These are phyloP conservation scores for Eucalyptus guilfoylei DNA, from an alignment of 345 rosid species.

Conservation along the genomic window DNA sequence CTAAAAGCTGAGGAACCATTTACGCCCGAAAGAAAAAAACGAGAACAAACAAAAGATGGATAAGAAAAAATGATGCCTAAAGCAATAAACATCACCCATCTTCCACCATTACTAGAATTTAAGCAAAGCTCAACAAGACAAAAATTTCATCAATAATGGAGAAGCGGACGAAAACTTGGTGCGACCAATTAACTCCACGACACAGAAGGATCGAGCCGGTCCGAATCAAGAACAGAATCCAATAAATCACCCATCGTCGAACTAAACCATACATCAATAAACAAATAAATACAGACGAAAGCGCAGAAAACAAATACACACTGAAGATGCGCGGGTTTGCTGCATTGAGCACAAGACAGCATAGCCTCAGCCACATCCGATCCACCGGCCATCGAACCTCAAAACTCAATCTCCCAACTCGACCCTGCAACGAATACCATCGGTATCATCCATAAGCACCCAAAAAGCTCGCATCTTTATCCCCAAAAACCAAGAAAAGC, in stretches of 20 bases:
- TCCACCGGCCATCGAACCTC: slow-evolving; percentile 38
- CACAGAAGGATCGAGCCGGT: background rate
- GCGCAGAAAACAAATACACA: slow-evolving; percentile 1
- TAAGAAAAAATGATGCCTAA: background rate
- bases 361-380: slow-evolving; percentile 22
- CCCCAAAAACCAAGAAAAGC: background rate
- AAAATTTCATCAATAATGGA: background rate
- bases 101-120: background rate
- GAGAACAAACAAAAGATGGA: background rate
- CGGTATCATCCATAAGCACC: background rate
- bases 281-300: background rate
- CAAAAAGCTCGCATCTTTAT: background rate
- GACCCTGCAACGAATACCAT: background rate
- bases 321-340: slow-evolving; percentile 56
- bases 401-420: background rate
- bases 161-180: background rate
- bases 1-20: background rate
- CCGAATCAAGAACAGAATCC: background rate
- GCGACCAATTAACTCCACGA: background rate
- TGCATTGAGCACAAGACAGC: slow-evolving; percentile 36
- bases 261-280: background rate
- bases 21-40: background rate
- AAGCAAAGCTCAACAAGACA: background rate
- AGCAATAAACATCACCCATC: background rate
- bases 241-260: background rate